phyloP scores from a whole-genome alignment of 805 yeast genomes.

The Hanseniaspora singularis region DNA sequence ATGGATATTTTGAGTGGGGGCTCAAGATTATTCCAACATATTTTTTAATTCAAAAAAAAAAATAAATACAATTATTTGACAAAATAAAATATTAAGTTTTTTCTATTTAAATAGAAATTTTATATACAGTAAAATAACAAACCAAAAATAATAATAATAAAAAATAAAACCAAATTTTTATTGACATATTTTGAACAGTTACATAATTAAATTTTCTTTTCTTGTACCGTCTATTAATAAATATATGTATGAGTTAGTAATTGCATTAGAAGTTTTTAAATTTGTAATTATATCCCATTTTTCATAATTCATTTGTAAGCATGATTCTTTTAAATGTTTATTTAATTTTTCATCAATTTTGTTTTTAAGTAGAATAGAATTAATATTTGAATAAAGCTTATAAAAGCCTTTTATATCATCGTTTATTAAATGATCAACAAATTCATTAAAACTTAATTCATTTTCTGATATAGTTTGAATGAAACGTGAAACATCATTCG shows the following conservation, averaged over 20 bases:
- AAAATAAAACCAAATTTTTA: no score
- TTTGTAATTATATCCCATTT: constrained; percentile 8
- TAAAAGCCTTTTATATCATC: constrained; percentile 4
- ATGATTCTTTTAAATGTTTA: not conserved
- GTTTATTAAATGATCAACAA: not conserved
- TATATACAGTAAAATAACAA: no score
- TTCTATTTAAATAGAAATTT: no score
- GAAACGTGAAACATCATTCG: not conserved
- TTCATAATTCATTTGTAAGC: not conserved
- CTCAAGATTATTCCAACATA: no score
- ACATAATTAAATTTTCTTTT: not conserved
- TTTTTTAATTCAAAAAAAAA: not conserved
- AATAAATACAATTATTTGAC: no score
- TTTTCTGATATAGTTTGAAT: constrained; percentile 4
- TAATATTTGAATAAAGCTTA: constrained; percentile 6
- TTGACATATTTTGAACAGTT: no score
- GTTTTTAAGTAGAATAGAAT: not conserved
- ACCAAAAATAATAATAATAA: no score
- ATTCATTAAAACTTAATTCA: constrained; percentile 2
- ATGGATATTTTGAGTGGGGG: constrained; percentile 17
- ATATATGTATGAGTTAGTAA: not conserved
- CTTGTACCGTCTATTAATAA: constrained; percentile 1
- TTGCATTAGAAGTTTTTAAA: not conserved
- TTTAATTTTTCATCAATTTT: not conserved
- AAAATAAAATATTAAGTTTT: no score